Conservation (phyloP, 2,329 filamentous ascomycete species). For the Coccinonectria pachysandricola region DNA sequence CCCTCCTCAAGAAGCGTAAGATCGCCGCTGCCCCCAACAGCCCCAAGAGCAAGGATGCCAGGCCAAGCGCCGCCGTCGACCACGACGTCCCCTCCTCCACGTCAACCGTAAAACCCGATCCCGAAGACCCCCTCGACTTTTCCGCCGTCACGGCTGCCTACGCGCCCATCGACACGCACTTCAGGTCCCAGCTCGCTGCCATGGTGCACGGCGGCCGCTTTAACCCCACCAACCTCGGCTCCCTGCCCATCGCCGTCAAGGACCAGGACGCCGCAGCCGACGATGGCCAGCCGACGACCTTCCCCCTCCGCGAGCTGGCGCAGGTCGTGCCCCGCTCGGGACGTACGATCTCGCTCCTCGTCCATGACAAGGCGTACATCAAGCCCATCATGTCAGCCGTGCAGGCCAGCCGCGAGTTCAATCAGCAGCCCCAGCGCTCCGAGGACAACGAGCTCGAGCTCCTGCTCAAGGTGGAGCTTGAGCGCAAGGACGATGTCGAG, state of each 20-base stretch:
- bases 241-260: slow-evolving; percentile 31
- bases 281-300: slow-evolving; percentile 17
- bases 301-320: slow-evolving; percentile 45
- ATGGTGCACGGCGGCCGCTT: slow-evolving; percentile 38
- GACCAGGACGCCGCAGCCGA: slow-evolving; percentile 15
- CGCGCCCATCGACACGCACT: slow-evolving; percentile 30
- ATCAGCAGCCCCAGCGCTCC: slow-evolving; percentile 50
- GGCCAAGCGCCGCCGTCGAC: slow-evolving; percentile 9
- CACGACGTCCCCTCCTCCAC: slow-evolving; percentile 11
- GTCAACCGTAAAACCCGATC: slow-evolving; percentile 21
- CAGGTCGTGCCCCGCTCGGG: slow-evolving; percentile 39
- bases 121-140: slow-evolving; percentile 38
- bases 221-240: slow-evolving; percentile 39
- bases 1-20: slow-evolving; percentile 30
- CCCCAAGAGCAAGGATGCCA: slow-evolving; percentile 12
- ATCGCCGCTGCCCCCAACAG: slow-evolving; percentile 22
- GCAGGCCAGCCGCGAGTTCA: slow-evolving; percentile 42
- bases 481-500: slow-evolving; percentile 37
- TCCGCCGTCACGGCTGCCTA: slow-evolving; percentile 36
- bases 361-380: slow-evolving; percentile 33
- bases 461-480: slow-evolving; percentile 41
- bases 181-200: slow-evolving; percentile 31
- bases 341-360: slow-evolving; percentile 30
- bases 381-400: slow-evolving; percentile 47
- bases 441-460: slow-evolving; percentile 51